Conservation (phyloP, 129 eudicot species). For the Logfia minima region DNA sequence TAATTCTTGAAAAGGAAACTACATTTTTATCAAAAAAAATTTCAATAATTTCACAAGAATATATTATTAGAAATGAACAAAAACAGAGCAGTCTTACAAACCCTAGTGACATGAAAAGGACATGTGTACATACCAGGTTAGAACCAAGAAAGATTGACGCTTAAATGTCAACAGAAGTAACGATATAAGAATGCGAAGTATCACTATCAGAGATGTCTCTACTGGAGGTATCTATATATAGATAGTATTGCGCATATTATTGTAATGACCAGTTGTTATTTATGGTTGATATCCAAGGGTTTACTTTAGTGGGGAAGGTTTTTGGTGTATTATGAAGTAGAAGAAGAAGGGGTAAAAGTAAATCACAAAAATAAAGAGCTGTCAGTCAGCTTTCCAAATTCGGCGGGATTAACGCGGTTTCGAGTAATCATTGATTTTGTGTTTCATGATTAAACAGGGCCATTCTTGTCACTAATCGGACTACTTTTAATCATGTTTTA, state of each 20-base stretch:
- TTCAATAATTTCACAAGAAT: not conserved
- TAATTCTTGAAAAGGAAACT: not conserved
- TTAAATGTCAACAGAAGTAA: conserved; percentile 6
- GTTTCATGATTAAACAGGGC: conserved; percentile 27
- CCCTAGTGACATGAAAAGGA: not conserved
- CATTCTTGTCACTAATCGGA: conserved; percentile 18
- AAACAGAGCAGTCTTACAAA: not conserved
- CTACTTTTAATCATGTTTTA: no score
- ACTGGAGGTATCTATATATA: conserved; percentile 3
- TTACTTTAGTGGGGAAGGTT: conserved; percentile 21
- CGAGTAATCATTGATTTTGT: conserved; percentile 31
- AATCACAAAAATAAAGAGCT: conserved; percentile 14
- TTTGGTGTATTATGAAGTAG: not conserved
- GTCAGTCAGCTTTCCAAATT: conserved; percentile 37
- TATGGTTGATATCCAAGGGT: conserved; percentile 16
- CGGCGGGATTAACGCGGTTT: conserved; percentile 66
- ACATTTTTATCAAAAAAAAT: not conserved
- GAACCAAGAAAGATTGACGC: conserved; percentile 6
- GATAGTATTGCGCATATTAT: conserved; percentile 11
- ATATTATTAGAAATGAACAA: conserved; percentile 11
- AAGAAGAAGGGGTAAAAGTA: not conserved
- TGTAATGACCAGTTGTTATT: conserved; percentile 15
- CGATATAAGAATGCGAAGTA: conserved; percentile 16
- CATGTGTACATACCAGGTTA: conserved; percentile 38
- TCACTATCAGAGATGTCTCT: conserved; percentile 16